Base-by-base conservation (phyloP, 208 protist species). In the Jaenimonas drosophilae region DNA sequence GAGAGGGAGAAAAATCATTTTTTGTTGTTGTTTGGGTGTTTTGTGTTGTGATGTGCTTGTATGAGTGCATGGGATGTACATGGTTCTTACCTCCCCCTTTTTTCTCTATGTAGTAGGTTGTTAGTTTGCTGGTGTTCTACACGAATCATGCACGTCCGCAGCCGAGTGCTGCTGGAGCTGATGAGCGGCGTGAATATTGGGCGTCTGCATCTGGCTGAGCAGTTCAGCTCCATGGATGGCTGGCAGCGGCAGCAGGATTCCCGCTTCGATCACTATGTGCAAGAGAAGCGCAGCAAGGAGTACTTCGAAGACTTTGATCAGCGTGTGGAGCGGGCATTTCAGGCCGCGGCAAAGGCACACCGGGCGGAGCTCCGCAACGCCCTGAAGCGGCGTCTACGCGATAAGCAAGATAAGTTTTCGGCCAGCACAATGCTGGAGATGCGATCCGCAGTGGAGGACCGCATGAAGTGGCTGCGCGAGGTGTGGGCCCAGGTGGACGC, bases 401-500 rank as follows among this genome's bases (percentile, higher is more conserved):
- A 42, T 5, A 70, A n/a, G 16, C 39, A 64, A 11, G 49, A 39
- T 16, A 88, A 88, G 65, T 88, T 81, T 56, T 81, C 71, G 12
- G 65, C 81, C 0, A 52, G 42, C 20, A 75, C 64, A 16, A 64
- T 78, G 72, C 45, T 73, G 16, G 85, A 90, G 37, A 70, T 90
- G 70, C 60, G 68, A 25, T 39, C 24, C 0, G 60, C 66, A 4
- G 45, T 89, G 6, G 77, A 88, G 59, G 77, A 81, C 17, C 65
- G 85, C 12, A 59, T 76, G 48, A 37, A 29, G 1, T 93, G 85
- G 81, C 54, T 93, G 32, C 71, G 80, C 12, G 85, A 93, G 20
- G 85, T 93, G 36, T 93, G 80, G 78, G 33, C 85, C 38, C 81
- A 89, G 64, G 67, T 93, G 24, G 85, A 93, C 41, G 74, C 85